Percentiles rank a stretch among this genome's conserved stretches.
Conservation (phyloP, 2,329 filamentous ascomycete genomes). For the Pseudogymnoascus sp. region DNA sequence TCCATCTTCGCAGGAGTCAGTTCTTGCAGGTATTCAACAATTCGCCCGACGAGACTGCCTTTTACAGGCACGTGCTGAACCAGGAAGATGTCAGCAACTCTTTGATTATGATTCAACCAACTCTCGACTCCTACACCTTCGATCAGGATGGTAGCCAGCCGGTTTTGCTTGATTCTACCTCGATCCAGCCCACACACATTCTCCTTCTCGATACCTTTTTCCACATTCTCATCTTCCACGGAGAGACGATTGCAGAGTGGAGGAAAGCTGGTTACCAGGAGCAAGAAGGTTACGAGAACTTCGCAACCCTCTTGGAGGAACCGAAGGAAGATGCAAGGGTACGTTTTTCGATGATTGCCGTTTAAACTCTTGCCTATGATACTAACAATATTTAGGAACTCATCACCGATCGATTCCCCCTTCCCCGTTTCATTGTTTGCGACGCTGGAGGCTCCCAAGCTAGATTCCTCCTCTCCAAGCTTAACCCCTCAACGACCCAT, state of each 20-base stretch:
- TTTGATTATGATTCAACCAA: conserved; percentile 97
- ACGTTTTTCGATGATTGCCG: conserved; percentile 30
- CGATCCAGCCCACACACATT: conserved; percentile 89
- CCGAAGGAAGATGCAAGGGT: conserved; percentile 96
- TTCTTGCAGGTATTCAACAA: conserved; percentile 99
- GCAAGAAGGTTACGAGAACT: conserved; percentile 97
- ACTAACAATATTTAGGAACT: conserved; percentile 56
- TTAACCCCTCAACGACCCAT: conserved; percentile 96
- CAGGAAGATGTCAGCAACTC: conserved; percentile 97
- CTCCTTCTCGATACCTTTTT: conserved; percentile 97
- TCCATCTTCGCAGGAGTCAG: conserved; percentile 91
- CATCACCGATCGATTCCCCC: conserved; percentile 94
- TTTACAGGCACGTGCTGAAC: conserved; percentile 93
- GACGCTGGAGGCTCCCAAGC: conserved; percentile 97
- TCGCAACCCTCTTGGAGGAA: conserved; percentile 75
- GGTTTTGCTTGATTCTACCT: conserved; percentile 92
- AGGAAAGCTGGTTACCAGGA: conserved; percentile 96
- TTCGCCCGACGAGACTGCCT: conserved; percentile 97
- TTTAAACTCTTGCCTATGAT: conserved; percentile 6
- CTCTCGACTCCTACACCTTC: conserved; percentile 92
- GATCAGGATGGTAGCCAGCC: conserved; percentile 89
- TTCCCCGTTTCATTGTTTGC: conserved; percentile 96
- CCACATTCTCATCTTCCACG: conserved; percentile 98
- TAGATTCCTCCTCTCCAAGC: conserved; percentile 90
- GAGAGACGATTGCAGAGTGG: conserved; percentile 97